Percentiles rank a stretch among this genome's conserved stretches.
Evolutionary conservation across 176 grass and related monocot species (phyloP).

Genomic region (Thinopyrum elongatum): DNA sequence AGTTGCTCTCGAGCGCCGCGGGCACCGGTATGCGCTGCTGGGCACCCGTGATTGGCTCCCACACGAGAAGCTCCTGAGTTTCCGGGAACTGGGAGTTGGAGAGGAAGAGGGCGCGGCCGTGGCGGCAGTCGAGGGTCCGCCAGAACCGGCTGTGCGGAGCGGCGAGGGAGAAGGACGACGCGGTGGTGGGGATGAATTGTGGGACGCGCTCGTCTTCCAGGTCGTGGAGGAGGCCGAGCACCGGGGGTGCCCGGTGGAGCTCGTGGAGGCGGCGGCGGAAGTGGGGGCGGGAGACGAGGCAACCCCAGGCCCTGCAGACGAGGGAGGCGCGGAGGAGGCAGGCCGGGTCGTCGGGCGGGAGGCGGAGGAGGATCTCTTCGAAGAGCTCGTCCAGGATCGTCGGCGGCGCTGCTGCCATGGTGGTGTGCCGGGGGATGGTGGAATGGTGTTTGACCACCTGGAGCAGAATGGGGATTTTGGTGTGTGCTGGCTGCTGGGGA

Average conservation of each 20-base stretch:
- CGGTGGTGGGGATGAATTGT: neutral
- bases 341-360: neutral
- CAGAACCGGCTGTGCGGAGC: neutral
- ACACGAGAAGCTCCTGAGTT: neutral
- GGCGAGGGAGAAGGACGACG: neutral
- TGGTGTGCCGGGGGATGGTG: neutral
- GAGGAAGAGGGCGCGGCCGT: slow-evolving; percentile 3
- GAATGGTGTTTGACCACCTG: no score
- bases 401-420: neutral
- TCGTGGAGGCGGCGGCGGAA: neutral
- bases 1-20: neutral
- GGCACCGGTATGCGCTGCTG: neutral
- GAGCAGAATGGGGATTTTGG: no score
- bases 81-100: neutral
- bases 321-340: neutral
- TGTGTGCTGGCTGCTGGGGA: no score
- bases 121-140: neutral
- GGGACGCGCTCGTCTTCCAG: neutral
- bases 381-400: neutral
- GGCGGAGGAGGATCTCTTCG: neutral
- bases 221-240: neutral
- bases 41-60: neutral
- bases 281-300: neutral
- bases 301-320: neutral
- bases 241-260: neutral